Evolutionary conservation across 768 basidiomycete species (phyloP), one percentile per base, ranked within the genome.

Genomic region (Clitopilus hobsonii): DNA sequence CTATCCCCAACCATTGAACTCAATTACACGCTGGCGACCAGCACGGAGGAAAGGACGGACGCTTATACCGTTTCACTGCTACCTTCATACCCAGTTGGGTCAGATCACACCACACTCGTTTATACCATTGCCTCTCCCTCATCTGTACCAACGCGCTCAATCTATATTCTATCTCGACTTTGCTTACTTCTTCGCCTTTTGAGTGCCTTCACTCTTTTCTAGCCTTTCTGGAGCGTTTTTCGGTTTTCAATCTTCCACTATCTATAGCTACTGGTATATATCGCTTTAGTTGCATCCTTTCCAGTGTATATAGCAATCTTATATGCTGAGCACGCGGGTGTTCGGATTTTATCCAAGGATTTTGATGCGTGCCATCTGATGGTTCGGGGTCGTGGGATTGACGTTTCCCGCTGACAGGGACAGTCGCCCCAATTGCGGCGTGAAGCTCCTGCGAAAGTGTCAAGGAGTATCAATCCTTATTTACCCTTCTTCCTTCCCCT

Each of bases 51-150:
- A 20, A 16, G 18, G 38, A 56, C 58, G 52, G 25, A 56, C 28
- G 30, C 58, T 53, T 65, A 67, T 67, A 69, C 65, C 67, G 53
- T 63, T 60, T 24, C 50, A 36, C 49, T 54, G 58, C 57, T 49
- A 16, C 18, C 18, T 45, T 45, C 41, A 45, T 45, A 45, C 41
- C 41, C 41, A 6, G 41, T 45, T 45, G 41, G 41, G 22, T 23
- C 41, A 45, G 41, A 45, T 45, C 22, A 45, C 32, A 14, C 32
- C 54, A 56, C 55, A 55, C 64, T 45, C 41, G n/a, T 45, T 45
- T 45, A 45, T 45, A 45, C 60, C 61, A 61, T 60, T 56, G 55
- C 53, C 49, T 25, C n/a, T 51, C 61, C 38, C 29, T 38, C 52
- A 53, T 23, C 18, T 38, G 29, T 38, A 22, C 38, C 38, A 36